Conservation (phyloP, 768 basidiomycete species). For the Hypholoma sublateritium region DNA sequence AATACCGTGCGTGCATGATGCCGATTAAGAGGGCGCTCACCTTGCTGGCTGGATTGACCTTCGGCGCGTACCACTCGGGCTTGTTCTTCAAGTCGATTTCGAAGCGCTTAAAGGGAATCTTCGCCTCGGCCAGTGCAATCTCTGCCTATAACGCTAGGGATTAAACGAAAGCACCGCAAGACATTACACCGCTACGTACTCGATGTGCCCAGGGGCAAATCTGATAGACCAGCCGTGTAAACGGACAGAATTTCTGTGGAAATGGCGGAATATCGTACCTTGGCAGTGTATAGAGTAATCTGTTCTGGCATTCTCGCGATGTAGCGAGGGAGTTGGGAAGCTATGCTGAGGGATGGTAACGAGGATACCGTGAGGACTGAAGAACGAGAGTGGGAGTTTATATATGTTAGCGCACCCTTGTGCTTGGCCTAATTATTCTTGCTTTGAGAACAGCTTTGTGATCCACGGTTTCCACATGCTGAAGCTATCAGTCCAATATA, state of each 20-base stretch:
- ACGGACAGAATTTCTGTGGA: neutral
- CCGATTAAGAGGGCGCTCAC: slow-evolving; percentile 27
- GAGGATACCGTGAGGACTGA: neutral
- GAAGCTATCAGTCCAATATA: too few relatives aligned
- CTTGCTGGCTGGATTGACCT: slow-evolving; percentile 69
- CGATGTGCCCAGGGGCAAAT: slow-evolving; percentile 61
- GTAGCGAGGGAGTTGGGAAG: neutral
- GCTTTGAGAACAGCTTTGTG: too few relatives aligned
- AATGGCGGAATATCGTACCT: slow-evolving; percentile 27
- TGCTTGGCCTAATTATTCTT: too few relatives aligned
- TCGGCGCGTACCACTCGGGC: slow-evolving; percentile 66
- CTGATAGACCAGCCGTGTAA: slow-evolving; percentile 24
- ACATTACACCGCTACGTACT: slow-evolving; percentile 24
- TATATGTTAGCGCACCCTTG: too few relatives aligned
- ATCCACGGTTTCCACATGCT: too few relatives aligned
- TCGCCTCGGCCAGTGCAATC: slow-evolving; percentile 60
- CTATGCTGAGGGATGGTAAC: neutral
- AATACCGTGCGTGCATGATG: neutral
- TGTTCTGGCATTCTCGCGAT: slow-evolving; percentile 22
- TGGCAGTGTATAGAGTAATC: slow-evolving; percentile 32
- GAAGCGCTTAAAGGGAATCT: slow-evolving; percentile 45
- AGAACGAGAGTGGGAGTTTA: too few relatives aligned
- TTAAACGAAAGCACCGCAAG: neutral
- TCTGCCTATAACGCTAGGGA: slow-evolving; percentile 38
- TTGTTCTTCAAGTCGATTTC: slow-evolving; percentile 66